Base-by-base conservation (phyloP, 805 yeast species). In the Kockiozyma suomiensis region DNA sequence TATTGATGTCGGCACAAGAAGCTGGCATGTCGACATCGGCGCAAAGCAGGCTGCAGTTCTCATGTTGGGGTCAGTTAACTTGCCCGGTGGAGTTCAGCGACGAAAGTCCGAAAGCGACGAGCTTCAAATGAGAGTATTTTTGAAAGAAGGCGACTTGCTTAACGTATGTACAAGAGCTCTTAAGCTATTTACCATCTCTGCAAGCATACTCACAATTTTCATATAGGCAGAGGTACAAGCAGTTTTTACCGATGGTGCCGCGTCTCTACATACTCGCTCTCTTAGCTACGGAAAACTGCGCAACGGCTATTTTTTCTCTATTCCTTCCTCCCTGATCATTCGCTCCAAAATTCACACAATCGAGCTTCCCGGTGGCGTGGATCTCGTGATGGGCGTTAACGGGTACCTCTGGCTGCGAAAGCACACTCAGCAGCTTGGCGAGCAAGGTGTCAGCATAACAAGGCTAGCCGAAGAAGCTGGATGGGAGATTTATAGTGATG, bases 11-110 rank as follows among this genome's bases (percentile, higher is more conserved):
- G 96, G 96, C 0, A 88, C 87, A 64, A 89, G 87, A 71, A 79
- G 98, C 68, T 94, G 99, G 99, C 90, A 87, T 71, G 98, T 94
- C 15, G 97, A 93, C 69, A 90, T 94, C 65, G 98, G 98, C 30
- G 90, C 90, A n/a, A 87, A 85, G 69, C 96, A 90, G 70, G 93
- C 91, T 71, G 98, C 97, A 0, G 86, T 90, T 0, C 76, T 94
- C 62, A 87, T 90, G 90, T 80, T 96, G 58, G 99, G 99, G 12
- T 90, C 97, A 0, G 97, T 94, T 21, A 94, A 94, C 73, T 79
- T 94, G 64, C 99, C 99, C 1, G 99, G 99, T 55, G 99, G 99
- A 57, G 88, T 94, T 1, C 77, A 94, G 68, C 83, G 99, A 74
- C 82, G 99, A 70, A 94, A 96, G 73, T 85, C 92, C 35, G 99